These are phyloP conservation scores for Solanum okadae DNA, from an alignment of 257 asterid genomes.

Conservation along the genomic window DNA sequence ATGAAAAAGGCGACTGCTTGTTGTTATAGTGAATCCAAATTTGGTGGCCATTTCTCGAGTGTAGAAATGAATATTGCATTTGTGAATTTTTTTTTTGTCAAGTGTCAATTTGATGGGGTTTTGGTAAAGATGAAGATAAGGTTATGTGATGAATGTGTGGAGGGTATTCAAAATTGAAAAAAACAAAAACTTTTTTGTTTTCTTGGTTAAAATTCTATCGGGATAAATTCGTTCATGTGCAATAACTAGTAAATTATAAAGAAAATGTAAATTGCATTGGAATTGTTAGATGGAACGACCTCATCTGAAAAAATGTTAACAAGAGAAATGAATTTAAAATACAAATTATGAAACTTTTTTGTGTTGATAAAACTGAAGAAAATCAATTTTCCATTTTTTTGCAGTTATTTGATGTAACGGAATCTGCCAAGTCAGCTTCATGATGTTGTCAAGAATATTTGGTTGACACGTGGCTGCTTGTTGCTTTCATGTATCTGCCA, in stretches of 20 bases:
- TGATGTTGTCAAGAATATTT: background rate
- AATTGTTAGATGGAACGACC: background rate
- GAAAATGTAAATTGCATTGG: background rate
- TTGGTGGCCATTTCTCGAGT: conserved; percentile 59
- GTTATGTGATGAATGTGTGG: conserved; percentile 72
- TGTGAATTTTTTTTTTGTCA: background rate
- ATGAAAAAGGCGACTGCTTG: conserved; percentile 34
- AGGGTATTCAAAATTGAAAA: conserved; percentile 20
- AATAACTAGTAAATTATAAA: background rate
- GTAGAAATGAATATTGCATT: conserved; percentile 26
- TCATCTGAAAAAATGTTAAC: background rate
- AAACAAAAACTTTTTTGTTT: background rate
- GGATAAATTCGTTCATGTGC: background rate
- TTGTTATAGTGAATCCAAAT: conserved; percentile 38
- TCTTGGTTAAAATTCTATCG: background rate
- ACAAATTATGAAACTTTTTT: background rate
- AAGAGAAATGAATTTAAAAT: too few species aligned
- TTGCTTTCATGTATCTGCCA: background rate
- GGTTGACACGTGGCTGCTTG: conserved; percentile 11
- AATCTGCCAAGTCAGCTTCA: conserved; percentile 21
- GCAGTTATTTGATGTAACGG: conserved; percentile 3
- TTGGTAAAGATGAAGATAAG: conserved; percentile 26
- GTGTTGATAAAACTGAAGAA: conserved; percentile 3
- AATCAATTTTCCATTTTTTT: conserved; percentile 6
- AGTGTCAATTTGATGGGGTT: conserved; percentile 18